Base-by-base conservation (phyloP, 805 yeast genomes). In the Candida peoriensis region DNA sequence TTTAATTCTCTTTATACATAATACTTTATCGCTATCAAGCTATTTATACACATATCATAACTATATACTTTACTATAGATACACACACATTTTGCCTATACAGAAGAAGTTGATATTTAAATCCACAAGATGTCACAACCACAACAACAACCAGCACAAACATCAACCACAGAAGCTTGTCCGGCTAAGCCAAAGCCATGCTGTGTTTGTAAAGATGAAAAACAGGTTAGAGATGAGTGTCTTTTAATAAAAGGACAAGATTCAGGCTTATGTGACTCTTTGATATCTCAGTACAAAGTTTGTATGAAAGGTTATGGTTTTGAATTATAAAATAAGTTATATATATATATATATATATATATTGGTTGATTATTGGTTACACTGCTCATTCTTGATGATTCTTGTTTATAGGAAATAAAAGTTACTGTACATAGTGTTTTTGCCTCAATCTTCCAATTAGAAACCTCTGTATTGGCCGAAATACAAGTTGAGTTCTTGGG, bases 111-210 rank as follows among this genome's bases (percentile, higher is more conserved):
- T n/a, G n/a, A n/a, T n/a, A n/a, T n/a, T n/a, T n/a, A n/a, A n/a
- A n/a, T 29, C 36, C 24, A 28, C 15, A n/a, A 16, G 5, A 39
- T 34, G 39, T 30, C 42, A 10, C 37, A 39, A 33, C 47, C 53
- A 41, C 42, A 26, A 23, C 38, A 42, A 30, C 36, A 37, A 9
- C 32, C 21, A 32, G 37, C 37, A 20, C 25, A 35, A 33, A 24
- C 42, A 24, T n/a, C n/a, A n/a, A n/a, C n/a, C n/a, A n/a, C n/a
- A n/a, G n/a, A n/a, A n/a, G n/a, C n/a, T n/a, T n/a, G n/a, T n/a
- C n/a, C n/a, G n/a, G n/a, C n/a, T n/a, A 81, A 86, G 55, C 95
- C 95, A 45, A 90, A 89, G 64, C 97, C 98, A 39, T 90, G 98
- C 63, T 90, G 97, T 55, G 97, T 90, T 16, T 93, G 97, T 61